phyloP scores from a whole-genome alignment of 371 early-diverging fungal genomes.

The Lichtheimia corymbifera region DNA sequence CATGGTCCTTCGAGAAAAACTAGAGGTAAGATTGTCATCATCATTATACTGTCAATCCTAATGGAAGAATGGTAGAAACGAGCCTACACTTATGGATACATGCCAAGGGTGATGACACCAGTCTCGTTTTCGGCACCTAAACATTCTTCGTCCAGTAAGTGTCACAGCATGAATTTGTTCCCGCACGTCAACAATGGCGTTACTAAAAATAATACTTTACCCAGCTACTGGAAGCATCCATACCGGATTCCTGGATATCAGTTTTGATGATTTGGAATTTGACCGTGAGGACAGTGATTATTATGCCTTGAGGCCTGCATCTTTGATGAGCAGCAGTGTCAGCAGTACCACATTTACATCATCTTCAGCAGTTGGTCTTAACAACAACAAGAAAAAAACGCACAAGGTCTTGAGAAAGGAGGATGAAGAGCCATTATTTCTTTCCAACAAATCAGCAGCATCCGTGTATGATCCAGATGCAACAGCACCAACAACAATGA shows the following conservation, averaged over 20 bases:
- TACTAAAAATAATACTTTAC: background rate
- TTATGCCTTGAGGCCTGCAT: conserved; percentile 23
- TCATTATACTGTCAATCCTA: background rate
- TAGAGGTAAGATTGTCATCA: conserved; percentile 28
- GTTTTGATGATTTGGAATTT: conserved; percentile 40
- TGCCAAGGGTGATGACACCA: conserved; percentile 8
- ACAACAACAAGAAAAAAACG: conserved; percentile 34
- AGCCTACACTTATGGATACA: conserved; percentile 12
- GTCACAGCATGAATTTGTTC: background rate
- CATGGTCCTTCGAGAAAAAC: conserved; percentile 37
- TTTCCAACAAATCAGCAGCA: conserved; percentile 3
- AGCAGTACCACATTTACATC: conserved; percentile 23
- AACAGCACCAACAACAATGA: conserved; percentile 19
- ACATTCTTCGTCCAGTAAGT: conserved; percentile 5
- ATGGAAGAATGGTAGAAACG: conserved; percentile 13
- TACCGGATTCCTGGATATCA: conserved; percentile 8
- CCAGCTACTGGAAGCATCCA: conserved; percentile 7
- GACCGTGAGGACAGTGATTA: conserved; percentile 29
- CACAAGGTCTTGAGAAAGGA: conserved; percentile 48
- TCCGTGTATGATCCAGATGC: conserved; percentile 27
- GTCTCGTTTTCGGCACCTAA: conserved; percentile 4
- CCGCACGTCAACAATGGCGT: background rate
- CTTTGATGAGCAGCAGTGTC: conserved; percentile 34
- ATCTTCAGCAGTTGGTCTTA: conserved; percentile 5
- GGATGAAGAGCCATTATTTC: conserved; percentile 5